phyloP scores from a whole-genome alignment of 2,329 filamentous ascomycete species.

The Cucurbitaria berberidis region DNA sequence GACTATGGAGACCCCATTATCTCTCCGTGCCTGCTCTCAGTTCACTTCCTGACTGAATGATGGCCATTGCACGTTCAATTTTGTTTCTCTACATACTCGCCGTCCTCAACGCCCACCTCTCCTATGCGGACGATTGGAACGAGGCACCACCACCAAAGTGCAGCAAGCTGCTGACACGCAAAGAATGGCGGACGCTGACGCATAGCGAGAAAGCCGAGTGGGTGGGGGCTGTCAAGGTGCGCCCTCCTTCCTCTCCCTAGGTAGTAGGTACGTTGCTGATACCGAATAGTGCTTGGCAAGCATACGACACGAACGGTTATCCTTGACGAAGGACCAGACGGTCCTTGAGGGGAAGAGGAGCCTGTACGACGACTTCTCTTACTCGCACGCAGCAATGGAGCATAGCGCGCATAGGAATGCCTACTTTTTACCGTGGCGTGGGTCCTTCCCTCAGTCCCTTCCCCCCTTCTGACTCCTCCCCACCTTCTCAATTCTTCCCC shows the following conservation, averaged over 20 bases:
- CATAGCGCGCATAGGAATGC: slow-evolving; percentile 9
- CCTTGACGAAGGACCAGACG: slow-evolving; percentile 4
- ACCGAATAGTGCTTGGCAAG: slow-evolving; percentile 9
- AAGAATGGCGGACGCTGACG: slow-evolving; percentile 6
- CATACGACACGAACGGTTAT: slow-evolving; percentile 5
- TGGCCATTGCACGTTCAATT: background rate
- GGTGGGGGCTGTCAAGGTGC: slow-evolving; percentile 8
- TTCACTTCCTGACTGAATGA: background rate
- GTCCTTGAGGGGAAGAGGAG: slow-evolving; percentile 5
- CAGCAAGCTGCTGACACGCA: slow-evolving; percentile 4
- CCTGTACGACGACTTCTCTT: slow-evolving; percentile 8
- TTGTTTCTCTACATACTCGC: slow-evolving; percentile 5
- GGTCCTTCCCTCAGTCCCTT: background rate
- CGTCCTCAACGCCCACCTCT: slow-evolving; percentile 2
- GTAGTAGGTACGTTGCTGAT: no score
- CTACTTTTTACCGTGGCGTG: slow-evolving; percentile 8
- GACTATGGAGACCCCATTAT: background rate
- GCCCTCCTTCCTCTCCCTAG: no score
- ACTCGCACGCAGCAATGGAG: slow-evolving; percentile 7
- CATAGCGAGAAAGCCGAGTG: slow-evolving; percentile 1
- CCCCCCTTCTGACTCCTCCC: no score
- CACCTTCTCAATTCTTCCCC: no score
- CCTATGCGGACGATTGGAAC: background rate
- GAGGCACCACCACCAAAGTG: slow-evolving; percentile 1
- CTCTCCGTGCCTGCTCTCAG: background rate